Evolutionary conservation across 2,329 filamentous ascomycete species (phyloP).

Genomic region (Cladosporium velox): DNA sequence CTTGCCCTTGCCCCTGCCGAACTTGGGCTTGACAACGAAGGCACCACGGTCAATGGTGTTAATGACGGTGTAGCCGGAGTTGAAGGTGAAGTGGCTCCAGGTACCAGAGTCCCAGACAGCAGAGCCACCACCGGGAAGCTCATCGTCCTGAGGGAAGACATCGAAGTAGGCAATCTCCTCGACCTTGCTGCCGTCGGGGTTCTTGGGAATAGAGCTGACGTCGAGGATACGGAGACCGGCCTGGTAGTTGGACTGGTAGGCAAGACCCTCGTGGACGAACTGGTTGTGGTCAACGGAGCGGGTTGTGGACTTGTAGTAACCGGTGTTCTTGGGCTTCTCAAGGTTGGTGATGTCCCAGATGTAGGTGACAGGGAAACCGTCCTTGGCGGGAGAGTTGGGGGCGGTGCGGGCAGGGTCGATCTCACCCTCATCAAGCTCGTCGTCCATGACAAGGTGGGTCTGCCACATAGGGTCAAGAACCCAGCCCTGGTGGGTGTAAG

Average conservation of each 20-base stretch:
- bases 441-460: constrained; percentile 54
- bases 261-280: constrained; percentile 42
- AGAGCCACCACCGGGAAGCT: constrained; percentile 35
- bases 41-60: constrained; percentile 57
- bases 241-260: constrained; percentile 44
- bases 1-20: constrained; percentile 20
- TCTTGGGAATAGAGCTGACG: constrained; percentile 40
- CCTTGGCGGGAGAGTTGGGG: constrained; percentile 31
- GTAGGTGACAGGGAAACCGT: constrained; percentile 46
- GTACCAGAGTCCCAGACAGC: constrained; percentile 36
- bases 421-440: constrained; percentile 55
- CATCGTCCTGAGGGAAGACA: constrained; percentile 54
- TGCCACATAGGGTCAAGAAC: constrained; percentile 50
- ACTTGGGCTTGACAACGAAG: constrained; percentile 48
- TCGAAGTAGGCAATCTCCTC: constrained; percentile 55
- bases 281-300: constrained; percentile 46
- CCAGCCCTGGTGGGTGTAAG: constrained; percentile 59
- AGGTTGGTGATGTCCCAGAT: constrained; percentile 50
- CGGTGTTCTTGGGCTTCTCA: constrained; percentile 45
- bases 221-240: constrained; percentile 41
- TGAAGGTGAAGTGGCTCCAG: constrained; percentile 55
- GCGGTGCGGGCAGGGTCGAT: constrained; percentile 33
- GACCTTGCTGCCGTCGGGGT: constrained; percentile 50
- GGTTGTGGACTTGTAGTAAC: constrained; percentile 42
- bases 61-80: constrained; percentile 52